Evolutionary conservation across 257 asterid species (phyloP).

Genomic region (Parsonsia alboflavescens): DNA sequence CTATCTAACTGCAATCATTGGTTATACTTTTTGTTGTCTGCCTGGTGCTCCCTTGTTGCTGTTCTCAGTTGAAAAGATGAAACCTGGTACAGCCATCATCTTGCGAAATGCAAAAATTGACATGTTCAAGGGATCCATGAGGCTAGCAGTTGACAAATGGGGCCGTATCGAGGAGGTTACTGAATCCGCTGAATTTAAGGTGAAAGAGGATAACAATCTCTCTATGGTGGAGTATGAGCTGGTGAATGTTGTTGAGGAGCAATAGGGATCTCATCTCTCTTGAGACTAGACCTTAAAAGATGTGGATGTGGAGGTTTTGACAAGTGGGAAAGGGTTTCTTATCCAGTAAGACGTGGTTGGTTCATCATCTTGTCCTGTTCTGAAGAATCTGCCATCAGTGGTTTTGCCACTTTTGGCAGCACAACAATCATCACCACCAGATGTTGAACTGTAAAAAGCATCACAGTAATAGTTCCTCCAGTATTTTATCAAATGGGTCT

Average conservation of each 20-base stretch:
- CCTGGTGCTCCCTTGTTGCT: background rate
- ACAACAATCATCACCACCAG: too few species aligned
- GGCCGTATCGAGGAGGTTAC: slow-evolving; percentile 63
- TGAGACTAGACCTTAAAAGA: background rate
- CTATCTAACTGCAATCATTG: background rate
- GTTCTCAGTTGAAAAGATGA: slow-evolving; percentile 61
- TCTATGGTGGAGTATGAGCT: slow-evolving; percentile 64
- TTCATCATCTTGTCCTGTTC: background rate
- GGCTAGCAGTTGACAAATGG: slow-evolving; percentile 76
- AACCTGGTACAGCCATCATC: slow-evolving; percentile 43
- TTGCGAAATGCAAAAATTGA: slow-evolving; percentile 66
- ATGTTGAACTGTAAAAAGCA: background rate
- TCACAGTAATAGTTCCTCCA: too few species aligned
- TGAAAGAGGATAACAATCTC: slow-evolving; percentile 59
- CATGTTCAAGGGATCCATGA: slow-evolving; percentile 65
- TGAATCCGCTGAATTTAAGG: slow-evolving; percentile 47
- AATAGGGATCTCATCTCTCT: background rate
- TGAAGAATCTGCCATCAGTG: background rate
- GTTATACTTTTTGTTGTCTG: background rate
- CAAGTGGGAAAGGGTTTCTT: background rate
- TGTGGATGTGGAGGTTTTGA: background rate
- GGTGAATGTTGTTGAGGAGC: slow-evolving; percentile 40
- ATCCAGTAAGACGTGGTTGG: background rate
- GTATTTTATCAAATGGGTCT: too few species aligned
- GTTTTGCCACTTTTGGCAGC: background rate